Evolutionary conservation across 306 rosid genomes (phyloP).

Genomic region (Calophaca sinica): DNA sequence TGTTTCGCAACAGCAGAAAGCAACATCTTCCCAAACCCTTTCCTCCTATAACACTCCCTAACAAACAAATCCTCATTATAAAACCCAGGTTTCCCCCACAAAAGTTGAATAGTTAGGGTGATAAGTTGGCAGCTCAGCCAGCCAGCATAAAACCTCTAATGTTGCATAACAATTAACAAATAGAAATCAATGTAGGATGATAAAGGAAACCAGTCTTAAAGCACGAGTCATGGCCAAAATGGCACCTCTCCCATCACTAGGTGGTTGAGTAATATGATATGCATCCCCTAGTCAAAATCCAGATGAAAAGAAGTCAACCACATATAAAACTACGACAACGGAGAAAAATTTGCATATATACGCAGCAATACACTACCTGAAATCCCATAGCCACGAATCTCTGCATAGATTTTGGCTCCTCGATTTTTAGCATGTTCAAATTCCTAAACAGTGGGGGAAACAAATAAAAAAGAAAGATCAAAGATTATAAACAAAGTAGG

Average conservation of each 20-base stretch:
- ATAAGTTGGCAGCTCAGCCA: conserved; percentile 36
- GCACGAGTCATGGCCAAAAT: conserved; percentile 91
- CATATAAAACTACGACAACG: conserved; percentile 16
- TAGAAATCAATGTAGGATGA: conserved; percentile 15
- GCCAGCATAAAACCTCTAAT: conserved; percentile 28
- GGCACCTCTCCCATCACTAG: conserved; percentile 88
- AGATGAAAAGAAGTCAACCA: conserved; percentile 43
- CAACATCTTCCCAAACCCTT: too few species aligned
- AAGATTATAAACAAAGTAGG: conserved; percentile 35
- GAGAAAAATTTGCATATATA: conserved; percentile 36
- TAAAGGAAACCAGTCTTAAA: conserved; percentile 70
- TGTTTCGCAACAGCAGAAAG: too few species aligned
- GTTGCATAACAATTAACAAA: conserved; percentile 15
- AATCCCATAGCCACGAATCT: conserved; percentile 95
- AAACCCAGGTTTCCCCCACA: too few species aligned
- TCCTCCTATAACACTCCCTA: too few species aligned
- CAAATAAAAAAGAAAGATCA: conserved; percentile 26
- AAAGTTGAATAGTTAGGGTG: too few species aligned
- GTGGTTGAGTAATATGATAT: conserved; percentile 93
- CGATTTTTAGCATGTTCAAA: conserved; percentile 84
- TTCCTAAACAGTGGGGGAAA: conserved; percentile 63
- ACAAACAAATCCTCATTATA: too few species aligned
- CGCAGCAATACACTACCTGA: conserved; percentile 65
- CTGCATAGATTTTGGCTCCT: conserved; percentile 90
- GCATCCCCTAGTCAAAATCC: conserved; percentile 76